Percentiles rank a stretch among this genome's conserved stretches.
These are phyloP conservation scores for Tetrapisispora iriomotensis DNA, from an alignment of 805 yeast genomes.

Conservation along the genomic window DNA sequence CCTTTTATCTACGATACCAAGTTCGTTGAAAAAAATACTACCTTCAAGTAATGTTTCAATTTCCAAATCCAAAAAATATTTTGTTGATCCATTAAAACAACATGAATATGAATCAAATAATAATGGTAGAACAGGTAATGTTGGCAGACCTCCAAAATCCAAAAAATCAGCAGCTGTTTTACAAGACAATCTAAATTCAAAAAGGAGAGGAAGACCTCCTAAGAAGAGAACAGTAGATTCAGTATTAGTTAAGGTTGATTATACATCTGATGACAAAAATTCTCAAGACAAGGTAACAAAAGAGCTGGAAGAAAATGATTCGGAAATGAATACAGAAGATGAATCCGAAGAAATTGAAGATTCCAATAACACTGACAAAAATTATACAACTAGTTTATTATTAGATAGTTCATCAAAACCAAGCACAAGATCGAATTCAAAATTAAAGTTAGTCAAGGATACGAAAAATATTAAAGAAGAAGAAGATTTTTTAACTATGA, in stretches of 20 bases:
- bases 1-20: constrained; percentile 3
- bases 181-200: constrained; percentile 8
- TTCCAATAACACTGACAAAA: background rate
- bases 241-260: constrained; percentile 35
- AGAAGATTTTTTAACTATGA: constrained; percentile 1
- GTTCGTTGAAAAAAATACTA: constrained; percentile 13
- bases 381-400: background rate
- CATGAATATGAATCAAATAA: background rate
- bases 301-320: constrained; percentile 2
- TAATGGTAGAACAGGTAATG: background rate
- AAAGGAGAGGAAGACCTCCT: constrained; percentile 29
- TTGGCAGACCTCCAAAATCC: background rate
- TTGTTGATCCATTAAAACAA: constrained; percentile 19
- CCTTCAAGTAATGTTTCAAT: constrained; percentile 23
- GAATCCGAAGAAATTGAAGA: constrained; percentile 4
- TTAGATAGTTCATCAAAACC: background rate
- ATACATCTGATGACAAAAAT: constrained; percentile 29
- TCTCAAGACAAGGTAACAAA: constrained; percentile 2
- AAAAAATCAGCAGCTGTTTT: background rate
- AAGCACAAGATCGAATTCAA: background rate
- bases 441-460: background rate
- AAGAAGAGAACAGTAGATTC: constrained; percentile 25
- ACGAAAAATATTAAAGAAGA: background rate
- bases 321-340: constrained; percentile 3
- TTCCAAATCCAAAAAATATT: constrained; percentile 26